Evolutionary conservation across 2,329 filamentous ascomycete species (phyloP).

Genomic region (Fusarium paranaense): DNA sequence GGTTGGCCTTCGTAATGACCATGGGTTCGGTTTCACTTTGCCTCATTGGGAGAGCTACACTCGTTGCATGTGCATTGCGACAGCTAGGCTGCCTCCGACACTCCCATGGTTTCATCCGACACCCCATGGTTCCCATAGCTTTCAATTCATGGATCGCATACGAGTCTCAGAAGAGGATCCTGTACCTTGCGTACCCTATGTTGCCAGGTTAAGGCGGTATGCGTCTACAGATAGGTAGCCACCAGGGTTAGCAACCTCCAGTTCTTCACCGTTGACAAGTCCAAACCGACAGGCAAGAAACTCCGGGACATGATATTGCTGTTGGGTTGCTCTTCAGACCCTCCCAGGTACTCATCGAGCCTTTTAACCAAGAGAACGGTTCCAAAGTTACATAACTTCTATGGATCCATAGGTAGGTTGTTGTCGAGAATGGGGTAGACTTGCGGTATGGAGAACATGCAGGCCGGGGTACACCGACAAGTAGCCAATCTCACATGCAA

Average conservation of each 20-base stretch:
- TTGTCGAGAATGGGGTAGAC: neutral
- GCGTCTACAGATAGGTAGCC: neutral
- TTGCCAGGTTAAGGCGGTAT: neutral
- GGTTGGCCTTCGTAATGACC: neutral
- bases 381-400: neutral
- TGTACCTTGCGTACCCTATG: neutral
- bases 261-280: neutral
- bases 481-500: neutral
- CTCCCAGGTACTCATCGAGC: neutral
- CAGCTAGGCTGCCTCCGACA: neutral
- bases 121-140: neutral
- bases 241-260: neutral
- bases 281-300: neutral
- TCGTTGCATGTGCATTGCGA: neutral
- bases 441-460: neutral
- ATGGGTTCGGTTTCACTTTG: neutral
- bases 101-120: neutral
- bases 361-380: neutral
- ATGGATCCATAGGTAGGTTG: neutral
- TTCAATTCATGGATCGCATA: neutral
- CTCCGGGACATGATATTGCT: neutral
- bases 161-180: neutral
- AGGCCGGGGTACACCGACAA: neutral
- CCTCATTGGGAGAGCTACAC: neutral
- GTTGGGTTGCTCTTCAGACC: neutral